Evolutionary conservation across 257 asterid genomes (phyloP).

Genomic region (Verbascum thapsus): DNA sequence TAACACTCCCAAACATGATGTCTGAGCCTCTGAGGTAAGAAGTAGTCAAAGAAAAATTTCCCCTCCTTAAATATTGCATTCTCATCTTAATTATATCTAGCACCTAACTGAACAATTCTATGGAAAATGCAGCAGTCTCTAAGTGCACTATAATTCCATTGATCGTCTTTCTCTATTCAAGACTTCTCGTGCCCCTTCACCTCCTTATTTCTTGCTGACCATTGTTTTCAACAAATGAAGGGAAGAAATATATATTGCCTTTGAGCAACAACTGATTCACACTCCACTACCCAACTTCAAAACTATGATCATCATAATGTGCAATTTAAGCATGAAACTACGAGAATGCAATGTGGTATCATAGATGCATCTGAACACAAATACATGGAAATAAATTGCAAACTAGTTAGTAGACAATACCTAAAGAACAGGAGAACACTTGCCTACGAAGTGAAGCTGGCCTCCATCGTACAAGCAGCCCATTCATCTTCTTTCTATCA

Average conservation of each 20-base stretch:
- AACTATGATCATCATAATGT: constrained; percentile 1
- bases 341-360: not conserved
- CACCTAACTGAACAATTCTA: not conserved
- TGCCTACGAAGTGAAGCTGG: constrained; percentile 51
- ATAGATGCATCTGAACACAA: constrained; percentile 11
- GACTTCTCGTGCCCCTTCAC: constrained; percentile 2
- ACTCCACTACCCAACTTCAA: constrained; percentile 6
- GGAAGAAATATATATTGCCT: constrained; percentile 11
- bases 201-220: not conserved
- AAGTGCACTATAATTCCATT: constrained; percentile 12
- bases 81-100: constrained; percentile 9
- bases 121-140: not conserved
- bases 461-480: constrained; percentile 38
- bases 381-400: constrained; percentile 11
- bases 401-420: constrained; percentile 26
- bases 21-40: not conserved
- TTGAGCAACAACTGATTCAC: not conserved
- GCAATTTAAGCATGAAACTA: constrained; percentile 14
- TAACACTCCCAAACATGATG: not conserved
- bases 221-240: not conserved
- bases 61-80: not conserved
- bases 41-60: not conserved
- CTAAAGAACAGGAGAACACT: constrained; percentile 44
- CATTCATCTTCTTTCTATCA: constrained; percentile 31
- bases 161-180: not conserved